Evolutionary conservation across 1,139 yeast genomes (phyloP), one percentile per base, ranked within the genome.

Genomic region (Protomyces lactucae-debilis): DNA sequence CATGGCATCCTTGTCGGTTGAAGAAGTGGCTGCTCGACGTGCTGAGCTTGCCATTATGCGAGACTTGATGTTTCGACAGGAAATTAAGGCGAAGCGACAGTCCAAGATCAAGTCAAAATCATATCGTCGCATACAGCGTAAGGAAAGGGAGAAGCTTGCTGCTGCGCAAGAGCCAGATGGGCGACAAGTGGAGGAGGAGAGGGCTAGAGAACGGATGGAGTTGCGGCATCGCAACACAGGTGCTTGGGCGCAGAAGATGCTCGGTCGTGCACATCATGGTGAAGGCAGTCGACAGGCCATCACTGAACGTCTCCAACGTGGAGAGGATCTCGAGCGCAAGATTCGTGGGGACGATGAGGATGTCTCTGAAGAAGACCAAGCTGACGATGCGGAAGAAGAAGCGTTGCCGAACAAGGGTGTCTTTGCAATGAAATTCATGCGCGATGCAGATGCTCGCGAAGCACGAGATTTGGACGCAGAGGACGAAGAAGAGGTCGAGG

Each of bases 51-150:
- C 98, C 70, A 76, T 87, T 72, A 91, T 91, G 97, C 83, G 99
- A 69, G 99, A 93, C 73, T 82, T 93, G 68, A 89, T 93, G 96
- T 93, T 91, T 77, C 83, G 98, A 72, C 97, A 93, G 72, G 97
- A 93, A 77, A 84, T 86, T 72, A 86, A 89, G 73, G 91, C 98
- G 23, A 90, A 84, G 75, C 83, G 99, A 71, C 82, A 93, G 72
- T 92, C 92, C 78, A 93, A 92, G 77, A 93, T 93, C 76, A 93
- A 93, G 76, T 90, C 97, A 55, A 95, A 92, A 76, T 83, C 90
- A 5, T 93, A 85, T 76, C 89, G 90, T 72, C 86, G 88, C 73
- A 86, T 92, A 65, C 86, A 88, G 73, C 90, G 92, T 80, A 88
- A 87, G 76, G 97, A 92, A 73, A 78, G 90, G 69, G 77, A 87